Conservation (phyloP, 768 basidiomycete genomes). For the Boletus rubropictus region DNA sequence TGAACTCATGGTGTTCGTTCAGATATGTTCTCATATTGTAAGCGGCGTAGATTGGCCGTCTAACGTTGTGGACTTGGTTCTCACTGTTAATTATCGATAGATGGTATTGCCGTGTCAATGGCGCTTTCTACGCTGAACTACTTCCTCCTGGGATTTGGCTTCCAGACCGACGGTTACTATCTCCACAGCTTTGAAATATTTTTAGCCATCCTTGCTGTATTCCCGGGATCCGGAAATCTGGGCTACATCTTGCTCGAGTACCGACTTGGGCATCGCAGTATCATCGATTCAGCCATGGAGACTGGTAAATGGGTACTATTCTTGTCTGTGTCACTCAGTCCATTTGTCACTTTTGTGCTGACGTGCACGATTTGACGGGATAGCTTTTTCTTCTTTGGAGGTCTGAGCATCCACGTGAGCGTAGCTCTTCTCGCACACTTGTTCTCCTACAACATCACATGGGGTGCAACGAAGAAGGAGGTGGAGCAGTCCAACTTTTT, state of each 20-base stretch:
- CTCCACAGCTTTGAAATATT: slow-evolving; percentile 77
- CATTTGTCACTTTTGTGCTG: neutral
- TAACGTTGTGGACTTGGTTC: neutral
- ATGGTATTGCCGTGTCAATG: slow-evolving; percentile 60
- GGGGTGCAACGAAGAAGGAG: slow-evolving; percentile 70
- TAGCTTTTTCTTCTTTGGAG: slow-evolving; percentile 52
- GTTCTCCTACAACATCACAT: slow-evolving; percentile 55
- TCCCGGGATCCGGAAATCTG: slow-evolving; percentile 66
- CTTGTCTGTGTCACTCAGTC: slow-evolving; percentile 25
- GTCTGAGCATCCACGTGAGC: slow-evolving; percentile 48
- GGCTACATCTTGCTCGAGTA: slow-evolving; percentile 71
- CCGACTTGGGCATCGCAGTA: slow-evolving; percentile 44
- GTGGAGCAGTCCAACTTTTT: slow-evolving; percentile 89
- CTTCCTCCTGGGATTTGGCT: slow-evolving; percentile 62
- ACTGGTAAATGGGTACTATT: slow-evolving; percentile 30
- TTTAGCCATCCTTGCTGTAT: slow-evolving; percentile 66
- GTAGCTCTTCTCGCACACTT: slow-evolving; percentile 53
- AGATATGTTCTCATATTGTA: slow-evolving; percentile 52
- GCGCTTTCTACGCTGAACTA: slow-evolving; percentile 68
- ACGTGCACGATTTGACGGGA: neutral
- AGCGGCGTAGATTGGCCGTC: slow-evolving; percentile 15
- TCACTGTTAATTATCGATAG: slow-evolving; percentile 3
- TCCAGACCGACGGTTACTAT: slow-evolving; percentile 72
- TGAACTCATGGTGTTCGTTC: slow-evolving; percentile 2
- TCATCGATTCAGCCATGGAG: slow-evolving; percentile 19